Base-by-base conservation (phyloP, 2,329 filamentous ascomycete species). In the Hymenoscyphus scutula region DNA sequence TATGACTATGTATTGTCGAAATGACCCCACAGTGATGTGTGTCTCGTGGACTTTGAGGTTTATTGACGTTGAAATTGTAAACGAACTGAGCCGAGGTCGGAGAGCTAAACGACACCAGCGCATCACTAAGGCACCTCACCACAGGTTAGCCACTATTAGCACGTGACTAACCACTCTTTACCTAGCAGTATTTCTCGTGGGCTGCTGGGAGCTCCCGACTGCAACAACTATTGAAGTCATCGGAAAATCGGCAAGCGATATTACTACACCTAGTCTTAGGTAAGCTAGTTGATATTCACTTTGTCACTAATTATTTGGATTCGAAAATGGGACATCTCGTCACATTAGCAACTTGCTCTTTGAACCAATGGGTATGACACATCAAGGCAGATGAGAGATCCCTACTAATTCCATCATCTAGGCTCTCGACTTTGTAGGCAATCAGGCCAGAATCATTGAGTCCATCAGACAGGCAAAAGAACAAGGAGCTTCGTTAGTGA, bases 401-500 rank as follows among this genome's bases (percentile, higher is more conserved):
- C n/a, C 11, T 48, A 8, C 41, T 48, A 3, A 48, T 48, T 25
- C 19, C n/a, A 23, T 48, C n/a, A 10, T 23, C n/a, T 23, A 48
- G 41, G 41, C 41, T 48, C 41, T 48, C 11, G 84, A 87, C 69
- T 87, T 82, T 68, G 79, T 83, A 67, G 85, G 84, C 38, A 89
- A 89, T 71, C 73, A 77, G 5, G 77, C 80, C 58, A 78, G 86
- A 19, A 88, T 89, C 65, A 79, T 86, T 41, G 78, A 86, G 70
- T 83, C 80, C 64, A 84, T 89, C 64, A 76, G 74, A 19, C 68
- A 70, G 32, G 84, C 85, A 30, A 88, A 87, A 70, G 76, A 73
- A 19, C 77, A 77, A 2, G 82, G 83, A 11, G 84, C 85, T 7
- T 81, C 54, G 29, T 56, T 8, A 48, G 41, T 48, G 41, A 19